phyloP scores from a whole-genome alignment of 2,329 filamentous ascomycete genomes.

The Aureobasidium melanogenum region DNA sequence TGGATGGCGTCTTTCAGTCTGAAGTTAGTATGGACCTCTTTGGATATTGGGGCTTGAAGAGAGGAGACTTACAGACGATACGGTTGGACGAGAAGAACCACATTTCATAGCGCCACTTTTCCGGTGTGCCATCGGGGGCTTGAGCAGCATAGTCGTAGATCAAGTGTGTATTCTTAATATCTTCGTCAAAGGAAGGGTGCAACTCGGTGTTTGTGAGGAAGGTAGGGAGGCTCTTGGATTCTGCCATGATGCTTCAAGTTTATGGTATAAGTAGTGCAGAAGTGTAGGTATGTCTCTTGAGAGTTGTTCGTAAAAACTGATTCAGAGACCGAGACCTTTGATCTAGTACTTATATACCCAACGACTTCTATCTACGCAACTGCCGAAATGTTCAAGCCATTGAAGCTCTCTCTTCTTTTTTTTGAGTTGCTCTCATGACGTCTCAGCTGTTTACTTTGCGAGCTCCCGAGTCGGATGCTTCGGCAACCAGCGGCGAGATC shows the following conservation, averaged over 20 bases:
- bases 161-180: slow-evolving; percentile 46
- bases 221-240: neutral
- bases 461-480: neutral
- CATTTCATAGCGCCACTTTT: slow-evolving; percentile 54
- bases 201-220: slow-evolving; percentile 22
- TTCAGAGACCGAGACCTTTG: neutral
- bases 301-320: too few relatives aligned
- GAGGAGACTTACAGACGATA: slow-evolving; percentile 29
- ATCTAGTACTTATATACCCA: neutral
- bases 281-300: neutral
- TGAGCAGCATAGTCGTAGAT: slow-evolving; percentile 50
- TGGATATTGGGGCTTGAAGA: neutral
- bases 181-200: slow-evolving; percentile 36
- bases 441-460: neutral
- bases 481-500: neutral
- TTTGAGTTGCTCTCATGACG: neutral
- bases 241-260: neutral
- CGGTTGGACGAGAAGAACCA: slow-evolving; percentile 48
- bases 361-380: neutral
- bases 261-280: neutral
- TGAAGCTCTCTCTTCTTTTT: neutral
- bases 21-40: too few relatives aligned
- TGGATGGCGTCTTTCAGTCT: slow-evolving; percentile 43
- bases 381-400: neutral
- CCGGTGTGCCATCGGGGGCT: slow-evolving; percentile 36